Conservation (phyloP, 768 basidiomycete species). For the Brasilioporus rufonigricans region DNA sequence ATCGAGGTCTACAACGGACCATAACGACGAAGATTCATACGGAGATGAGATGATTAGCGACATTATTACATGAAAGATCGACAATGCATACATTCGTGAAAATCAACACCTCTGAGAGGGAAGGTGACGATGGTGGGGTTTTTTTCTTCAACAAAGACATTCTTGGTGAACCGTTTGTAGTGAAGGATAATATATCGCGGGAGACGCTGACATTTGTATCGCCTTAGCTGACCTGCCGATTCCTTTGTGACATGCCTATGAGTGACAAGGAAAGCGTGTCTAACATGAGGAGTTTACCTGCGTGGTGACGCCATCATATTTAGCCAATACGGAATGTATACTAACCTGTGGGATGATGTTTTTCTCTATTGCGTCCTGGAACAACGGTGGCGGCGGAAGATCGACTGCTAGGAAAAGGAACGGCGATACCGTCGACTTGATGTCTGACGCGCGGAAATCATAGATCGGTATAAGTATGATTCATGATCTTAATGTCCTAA, state of each 20-base stretch:
- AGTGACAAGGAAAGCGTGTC: slow-evolving; percentile 13
- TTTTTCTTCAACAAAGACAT: slow-evolving; percentile 96
- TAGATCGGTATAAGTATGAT: slow-evolving; percentile 13
- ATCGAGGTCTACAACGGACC: slow-evolving; percentile 66
- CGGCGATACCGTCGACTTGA: slow-evolving; percentile 80
- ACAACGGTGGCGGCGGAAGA: slow-evolving; percentile 94
- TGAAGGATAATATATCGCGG: slow-evolving; percentile 93
- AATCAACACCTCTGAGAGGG: slow-evolving; percentile 89
- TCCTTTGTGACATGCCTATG: slow-evolving; percentile 45
- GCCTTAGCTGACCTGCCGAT: slow-evolving; percentile 76
- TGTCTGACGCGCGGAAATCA: slow-evolving; percentile 53
- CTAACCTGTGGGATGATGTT: slow-evolving; percentile 99
- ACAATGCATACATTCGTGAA: slow-evolving; percentile 76
- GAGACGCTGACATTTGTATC: slow-evolving; percentile 86
- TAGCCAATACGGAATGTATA: slow-evolving; percentile 83
- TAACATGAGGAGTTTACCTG: slow-evolving; percentile 53
- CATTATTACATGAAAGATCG: slow-evolving; percentile 20
- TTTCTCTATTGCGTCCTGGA: slow-evolving; percentile 94
- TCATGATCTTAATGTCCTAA: slow-evolving; percentile 33
- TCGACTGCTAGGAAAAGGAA: slow-evolving; percentile 97
- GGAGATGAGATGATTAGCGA: slow-evolving; percentile 22
- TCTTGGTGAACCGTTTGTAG: slow-evolving; percentile 96
- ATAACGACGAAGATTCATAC: slow-evolving; percentile 24
- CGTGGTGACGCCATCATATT: slow-evolving; percentile 90
- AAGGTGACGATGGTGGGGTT: slow-evolving; percentile 99